Percentiles rank a stretch among this genome's conserved stretches.
Evolutionary conservation across 2,329 filamentous ascomycete species (phyloP).

Genomic region (Thelonectria rubi): DNA sequence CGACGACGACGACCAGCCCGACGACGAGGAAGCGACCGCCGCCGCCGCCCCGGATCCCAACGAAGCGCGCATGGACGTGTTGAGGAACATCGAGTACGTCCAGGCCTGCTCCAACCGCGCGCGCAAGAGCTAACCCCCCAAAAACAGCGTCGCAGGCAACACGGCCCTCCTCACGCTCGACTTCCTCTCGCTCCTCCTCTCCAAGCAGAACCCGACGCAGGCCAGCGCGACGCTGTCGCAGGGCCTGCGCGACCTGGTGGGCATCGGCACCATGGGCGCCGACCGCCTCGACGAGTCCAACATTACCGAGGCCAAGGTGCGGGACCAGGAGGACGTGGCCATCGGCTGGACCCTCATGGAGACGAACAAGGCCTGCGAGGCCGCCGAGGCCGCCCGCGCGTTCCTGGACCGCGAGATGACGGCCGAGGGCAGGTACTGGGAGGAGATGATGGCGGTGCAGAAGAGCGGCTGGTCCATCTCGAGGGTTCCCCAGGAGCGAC

Average conservation of each 20-base stretch:
- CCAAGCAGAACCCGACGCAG: conserved; percentile 79
- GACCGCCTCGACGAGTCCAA: conserved; percentile 71
- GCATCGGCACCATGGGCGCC: conserved; percentile 77
- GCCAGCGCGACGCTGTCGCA: conserved; percentile 76
- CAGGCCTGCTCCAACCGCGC: background rate
- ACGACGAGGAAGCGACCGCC: conserved; percentile 50
- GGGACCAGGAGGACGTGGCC: conserved; percentile 65
- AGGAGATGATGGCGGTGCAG: conserved; percentile 81
- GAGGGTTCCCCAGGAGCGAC: conserved; percentile 75
- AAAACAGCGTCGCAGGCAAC: conserved; percentile 53
- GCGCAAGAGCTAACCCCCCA: conserved; percentile 5
- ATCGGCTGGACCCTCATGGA: conserved; percentile 82
- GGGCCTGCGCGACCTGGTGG: conserved; percentile 73
- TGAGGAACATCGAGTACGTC: conserved; percentile 66
- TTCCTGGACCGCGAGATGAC: conserved; percentile 80
- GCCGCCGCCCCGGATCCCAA: conserved; percentile 58
- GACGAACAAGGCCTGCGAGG: conserved; percentile 77
- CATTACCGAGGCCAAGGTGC: conserved; percentile 61
- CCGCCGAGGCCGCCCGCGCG: conserved; percentile 75
- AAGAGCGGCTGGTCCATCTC: conserved; percentile 88
- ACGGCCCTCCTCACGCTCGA: conserved; percentile 77
- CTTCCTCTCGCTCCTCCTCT: conserved; percentile 82
- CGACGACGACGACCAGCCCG: conserved; percentile 51
- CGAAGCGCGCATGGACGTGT: conserved; percentile 64
- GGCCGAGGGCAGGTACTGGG: conserved; percentile 88